A percentile compares a stretch with the other conserved stretches of the same genome.
These are phyloP conservation scores for Gaeumannomyces tritici DNA, from an alignment of 2,329 filamentous ascomycete species.

Conservation along the genomic window DNA sequence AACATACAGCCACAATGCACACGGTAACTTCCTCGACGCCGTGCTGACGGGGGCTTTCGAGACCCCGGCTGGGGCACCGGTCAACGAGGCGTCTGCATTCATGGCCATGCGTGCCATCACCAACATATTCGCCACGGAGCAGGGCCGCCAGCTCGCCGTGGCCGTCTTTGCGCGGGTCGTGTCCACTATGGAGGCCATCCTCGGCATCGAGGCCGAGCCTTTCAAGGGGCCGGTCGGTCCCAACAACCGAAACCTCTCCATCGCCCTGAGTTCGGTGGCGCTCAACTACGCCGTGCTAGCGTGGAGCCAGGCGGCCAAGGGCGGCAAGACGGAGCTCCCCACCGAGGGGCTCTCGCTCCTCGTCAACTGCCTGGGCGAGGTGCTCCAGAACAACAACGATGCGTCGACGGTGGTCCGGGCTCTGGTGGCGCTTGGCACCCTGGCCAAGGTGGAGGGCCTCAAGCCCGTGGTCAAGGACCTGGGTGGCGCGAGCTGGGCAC, in stretches of 20 bases:
- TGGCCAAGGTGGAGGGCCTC: constrained; percentile 44
- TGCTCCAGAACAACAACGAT: constrained; percentile 60
- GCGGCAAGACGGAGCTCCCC: constrained; percentile 28
- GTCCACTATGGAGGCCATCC: constrained; percentile 51
- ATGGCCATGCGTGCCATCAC: constrained; percentile 72
- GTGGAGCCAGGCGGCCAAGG: constrained; percentile 31
- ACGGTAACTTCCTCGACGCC: background rate
- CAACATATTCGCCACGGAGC: constrained; percentile 71
- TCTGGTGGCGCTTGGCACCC: constrained; percentile 74
- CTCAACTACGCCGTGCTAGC: constrained; percentile 80
- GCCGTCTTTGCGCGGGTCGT: constrained; percentile 50
- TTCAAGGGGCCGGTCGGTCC: constrained; percentile 38
- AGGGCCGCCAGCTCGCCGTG: constrained; percentile 58
- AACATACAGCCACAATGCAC: constrained; percentile 29
- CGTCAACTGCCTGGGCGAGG: constrained; percentile 46
- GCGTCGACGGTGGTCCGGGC: constrained; percentile 76
- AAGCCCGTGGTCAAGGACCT: constrained; percentile 21
- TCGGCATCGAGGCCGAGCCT: constrained; percentile 31
- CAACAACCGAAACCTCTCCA: constrained; percentile 68
- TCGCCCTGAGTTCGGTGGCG: constrained; percentile 72
- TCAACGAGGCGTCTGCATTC: constrained; percentile 47
- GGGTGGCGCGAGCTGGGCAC: constrained; percentile 24
- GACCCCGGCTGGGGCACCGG: constrained; percentile 9
- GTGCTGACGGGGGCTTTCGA: background rate
- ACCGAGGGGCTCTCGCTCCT: constrained; percentile 31